phyloP scores from a whole-genome alignment of 2,329 filamentous ascomycete species.

The Salinomyces thailandicus region DNA sequence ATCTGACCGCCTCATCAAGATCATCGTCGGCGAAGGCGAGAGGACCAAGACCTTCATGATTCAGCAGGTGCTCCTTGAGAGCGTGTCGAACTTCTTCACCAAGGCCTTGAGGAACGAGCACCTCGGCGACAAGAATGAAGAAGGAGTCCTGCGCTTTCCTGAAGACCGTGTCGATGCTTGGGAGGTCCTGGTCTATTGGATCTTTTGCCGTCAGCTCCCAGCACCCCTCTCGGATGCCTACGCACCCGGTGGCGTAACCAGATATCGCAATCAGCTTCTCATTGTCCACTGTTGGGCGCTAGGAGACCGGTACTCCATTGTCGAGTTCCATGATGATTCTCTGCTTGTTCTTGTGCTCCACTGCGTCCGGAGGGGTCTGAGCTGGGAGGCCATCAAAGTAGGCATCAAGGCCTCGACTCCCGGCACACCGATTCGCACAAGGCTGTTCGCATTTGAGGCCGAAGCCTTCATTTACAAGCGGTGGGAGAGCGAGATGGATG shows the following conservation, averaged over 20 bases:
- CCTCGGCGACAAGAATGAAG: neutral
- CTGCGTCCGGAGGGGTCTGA: too few relatives aligned
- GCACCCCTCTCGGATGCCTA: too few relatives aligned
- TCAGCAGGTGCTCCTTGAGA: constrained; percentile 1
- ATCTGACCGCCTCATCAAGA: constrained; percentile 1
- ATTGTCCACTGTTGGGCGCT: constrained; percentile 1
- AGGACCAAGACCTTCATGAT: neutral
- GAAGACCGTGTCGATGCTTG: constrained; percentile 1
- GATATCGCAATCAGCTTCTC: neutral
- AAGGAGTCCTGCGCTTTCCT: neutral
- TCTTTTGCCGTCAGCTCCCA: neutral
- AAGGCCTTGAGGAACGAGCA: constrained; percentile 1
- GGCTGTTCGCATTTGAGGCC: too few relatives aligned
- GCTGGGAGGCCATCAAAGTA: too few relatives aligned
- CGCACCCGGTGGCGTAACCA: neutral
- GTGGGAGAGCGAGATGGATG: too few relatives aligned
- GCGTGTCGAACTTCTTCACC: constrained; percentile 1
- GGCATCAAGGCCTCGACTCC: too few relatives aligned
- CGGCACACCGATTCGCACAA: too few relatives aligned
- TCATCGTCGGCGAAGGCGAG: neutral
- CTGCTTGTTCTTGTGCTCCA: too few relatives aligned
- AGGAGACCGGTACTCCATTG: neutral
- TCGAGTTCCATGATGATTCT: constrained; percentile 1
- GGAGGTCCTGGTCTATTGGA: constrained; percentile 4
- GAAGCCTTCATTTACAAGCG: too few relatives aligned